Base-by-base conservation (phyloP, 163 green algal genomes). In the Coccomyxa subellipsoidea region DNA sequence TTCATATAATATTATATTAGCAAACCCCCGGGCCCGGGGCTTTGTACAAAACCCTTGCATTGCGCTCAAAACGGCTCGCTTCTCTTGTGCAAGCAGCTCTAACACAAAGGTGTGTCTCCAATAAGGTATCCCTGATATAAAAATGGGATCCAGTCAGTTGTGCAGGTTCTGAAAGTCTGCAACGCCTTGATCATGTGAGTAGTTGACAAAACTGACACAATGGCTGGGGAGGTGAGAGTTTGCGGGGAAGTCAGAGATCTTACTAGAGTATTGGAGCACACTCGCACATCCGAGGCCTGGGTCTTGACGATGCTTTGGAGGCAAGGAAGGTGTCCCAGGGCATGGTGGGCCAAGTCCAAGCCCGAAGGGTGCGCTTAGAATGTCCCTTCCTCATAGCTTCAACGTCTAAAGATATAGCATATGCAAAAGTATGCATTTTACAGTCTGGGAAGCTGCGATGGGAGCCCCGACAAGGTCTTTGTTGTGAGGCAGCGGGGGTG, bases 241-340 rank as follows among this genome's bases (percentile, higher is more conserved):
- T 87, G 84, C 15, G 82, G 85, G 0, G 86, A 95, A 69, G 80
- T 93, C 12, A 91, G 94, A 53, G 96, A 99, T 80, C 89, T 99
- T 10, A 99, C 96, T 0, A 85, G 95, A 23, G 97, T 99, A 98
- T 99, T 66, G 97, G 97, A 2, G 95, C 96, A 7, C 97, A 99
- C 88, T 98, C 92, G 0, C 97, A 99, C 88, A 98, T 99, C 75
- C 89, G 96, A 32, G 97, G 97, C 9, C 89, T 99, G 4, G 97
- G 97, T 8, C 88, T 99, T 0, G 97, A 99, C 87, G 96, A 98
- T 87, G 91, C 92, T 0, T 82, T 99, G 69, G 97, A 99, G 73
- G 96, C 97, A 7, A 84, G 95, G 9, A 88, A 89, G 25, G 93
- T 98, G 10, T 98, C 95, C 9, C 94, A 99, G 84, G 97, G 97